phyloP scores from a whole-genome alignment of 805 yeast genomes.

The Ogataea haglerorum region DNA sequence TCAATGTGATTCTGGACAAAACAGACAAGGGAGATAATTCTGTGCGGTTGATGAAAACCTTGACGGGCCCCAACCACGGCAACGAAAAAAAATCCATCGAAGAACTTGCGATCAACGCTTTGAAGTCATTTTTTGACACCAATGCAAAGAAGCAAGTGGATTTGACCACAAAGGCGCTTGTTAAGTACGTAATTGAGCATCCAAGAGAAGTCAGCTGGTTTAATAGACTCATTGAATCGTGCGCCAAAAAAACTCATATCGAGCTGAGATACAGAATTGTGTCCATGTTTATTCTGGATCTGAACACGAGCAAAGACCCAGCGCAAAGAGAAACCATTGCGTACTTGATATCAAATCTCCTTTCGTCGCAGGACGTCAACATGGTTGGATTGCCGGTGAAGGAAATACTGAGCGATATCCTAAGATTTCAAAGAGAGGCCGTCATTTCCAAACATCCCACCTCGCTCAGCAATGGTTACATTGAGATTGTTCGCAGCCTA shows the following conservation, averaged over 20 bases:
- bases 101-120: constrained; percentile 33
- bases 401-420: constrained; percentile 64
- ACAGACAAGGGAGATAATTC: constrained; percentile 24
- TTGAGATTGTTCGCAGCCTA: constrained; percentile 62
- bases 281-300: constrained; percentile 49
- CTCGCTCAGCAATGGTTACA: constrained; percentile 41
- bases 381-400: constrained; percentile 84
- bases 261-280: constrained; percentile 32
- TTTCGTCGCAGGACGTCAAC: constrained; percentile 69
- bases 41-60: constrained; percentile 18
- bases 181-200: constrained; percentile 39
- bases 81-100: constrained; percentile 7
- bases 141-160: constrained; percentile 58
- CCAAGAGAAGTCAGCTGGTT: constrained; percentile 44
- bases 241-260: constrained; percentile 67
- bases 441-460: constrained; percentile 24
- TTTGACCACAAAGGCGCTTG: constrained; percentile 51
- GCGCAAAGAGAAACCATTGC: constrained; percentile 22
- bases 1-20: constrained; percentile 39
- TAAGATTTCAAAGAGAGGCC: constrained; percentile 43
- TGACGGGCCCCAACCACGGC: constrained; percentile 8
- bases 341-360: constrained; percentile 40
- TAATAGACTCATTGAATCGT: constrained; percentile 52
- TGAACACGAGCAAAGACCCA: constrained; percentile 31
- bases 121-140: constrained; percentile 63